Base-by-base conservation (phyloP, 2,329 filamentous ascomycete genomes). In the Aspergillus viridinutans region DNA sequence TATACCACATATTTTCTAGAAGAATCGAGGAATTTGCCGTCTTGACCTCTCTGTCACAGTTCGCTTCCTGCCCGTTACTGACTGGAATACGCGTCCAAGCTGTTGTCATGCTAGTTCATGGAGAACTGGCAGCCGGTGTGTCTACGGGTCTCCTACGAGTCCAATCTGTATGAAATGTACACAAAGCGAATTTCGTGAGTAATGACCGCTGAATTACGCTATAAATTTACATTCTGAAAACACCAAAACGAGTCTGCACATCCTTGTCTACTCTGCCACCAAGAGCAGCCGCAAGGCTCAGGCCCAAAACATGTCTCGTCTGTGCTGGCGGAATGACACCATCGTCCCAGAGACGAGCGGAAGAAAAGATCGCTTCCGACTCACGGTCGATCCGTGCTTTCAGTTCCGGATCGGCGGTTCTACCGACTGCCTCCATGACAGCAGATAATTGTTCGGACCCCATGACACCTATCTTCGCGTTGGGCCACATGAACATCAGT, bases 401-500 rank as follows among this genome's bases (percentile, higher is more conserved):
- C 59, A 97, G 79, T 60, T 87, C 88, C 0, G 90, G 89, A 71
- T 97, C 92, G 1, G 86, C 87, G 58, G 85, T 85, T 75, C 90
- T 89, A 8, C 93, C 92, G 0, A 99, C 93, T 1, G 92, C 90
- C 76, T 92, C 90, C 94, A 99, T 97, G 60, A 99, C 94, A 3
- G 88, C 85, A 7, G 88, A 88, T 38, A 99, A 81, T 78, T 97
- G 93, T 76, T 97, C 93, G 43, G 89, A 84, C 21, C 94, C 94
- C 94, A 99, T 99, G 66, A 99, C 92, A 32, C 90, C 90, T 52
- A 96, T 91, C 70, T 90, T 89, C n/a, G 94, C 92, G 66, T 96
- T 96, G 43, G 94, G 94, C 94, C 94, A 99, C 82, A 93, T 95
- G 86, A 91, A 97, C 59, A 97, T 76, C 74, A 97, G 91, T 12